Evolutionary conservation across 345 rosid species (phyloP).

Genomic region (Salix suchowensis): DNA sequence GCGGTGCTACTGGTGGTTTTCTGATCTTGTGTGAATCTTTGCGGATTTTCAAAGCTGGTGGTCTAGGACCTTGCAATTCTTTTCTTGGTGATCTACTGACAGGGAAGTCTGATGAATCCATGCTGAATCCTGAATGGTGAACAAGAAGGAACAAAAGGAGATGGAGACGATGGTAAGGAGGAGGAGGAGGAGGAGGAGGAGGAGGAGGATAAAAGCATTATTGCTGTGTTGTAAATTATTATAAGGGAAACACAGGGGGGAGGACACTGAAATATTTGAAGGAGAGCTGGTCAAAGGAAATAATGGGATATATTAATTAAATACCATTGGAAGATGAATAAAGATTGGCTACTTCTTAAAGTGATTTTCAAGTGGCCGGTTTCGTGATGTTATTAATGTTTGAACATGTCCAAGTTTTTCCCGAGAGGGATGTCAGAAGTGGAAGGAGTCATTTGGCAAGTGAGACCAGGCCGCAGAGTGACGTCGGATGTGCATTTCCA

Average conservation of each 20-base stretch:
- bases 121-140: neutral
- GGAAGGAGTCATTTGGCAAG: slow-evolving; percentile 24
- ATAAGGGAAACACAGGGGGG: neutral
- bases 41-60: slow-evolving; percentile 59
- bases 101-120: slow-evolving; percentile 41
- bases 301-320: neutral
- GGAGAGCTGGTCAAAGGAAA: slow-evolving; percentile 30
- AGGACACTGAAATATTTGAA: slow-evolving; percentile 9
- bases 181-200: neutral
- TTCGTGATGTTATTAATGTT: slow-evolving; percentile 30
- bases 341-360: slow-evolving; percentile 13
- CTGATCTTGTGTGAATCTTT: slow-evolving; percentile 80
- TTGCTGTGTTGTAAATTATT: neutral
- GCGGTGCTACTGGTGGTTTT: slow-evolving; percentile 56
- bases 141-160: neutral
- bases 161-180: neutral
- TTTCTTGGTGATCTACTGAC: slow-evolving; percentile 53
- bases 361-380: slow-evolving; percentile 14
- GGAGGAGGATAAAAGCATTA: slow-evolving; percentile 11
- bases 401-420: slow-evolving; percentile 32
- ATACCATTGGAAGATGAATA: neutral
- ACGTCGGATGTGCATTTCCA: neutral
- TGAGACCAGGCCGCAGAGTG: slow-evolving; percentile 9
- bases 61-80: slow-evolving; percentile 82
- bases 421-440: neutral